A percentile compares a stretch with the other conserved stretches of the same genome.
phyloP scores from a whole-genome alignment of 192 early-diverging fungal species.

The Entrophospora sp. region DNA sequence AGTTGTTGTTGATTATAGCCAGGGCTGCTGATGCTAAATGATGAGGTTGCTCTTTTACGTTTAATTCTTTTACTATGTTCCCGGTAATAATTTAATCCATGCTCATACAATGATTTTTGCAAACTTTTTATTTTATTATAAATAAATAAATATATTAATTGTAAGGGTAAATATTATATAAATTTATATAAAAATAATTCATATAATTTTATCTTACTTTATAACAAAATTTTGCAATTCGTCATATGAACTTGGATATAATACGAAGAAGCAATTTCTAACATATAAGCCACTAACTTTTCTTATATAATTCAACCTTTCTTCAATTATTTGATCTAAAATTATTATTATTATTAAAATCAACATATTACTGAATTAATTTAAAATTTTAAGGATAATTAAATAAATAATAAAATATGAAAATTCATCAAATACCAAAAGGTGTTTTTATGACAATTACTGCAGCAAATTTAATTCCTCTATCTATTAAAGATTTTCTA shows the following conservation, averaged over 20 bases:
- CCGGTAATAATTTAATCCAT: constrained; percentile 63
- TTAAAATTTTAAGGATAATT: background rate
- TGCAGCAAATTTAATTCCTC: constrained; percentile 63
- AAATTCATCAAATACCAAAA: constrained; percentile 38
- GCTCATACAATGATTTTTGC: constrained; percentile 58
- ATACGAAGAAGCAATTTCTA: constrained; percentile 58
- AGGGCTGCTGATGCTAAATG: constrained; percentile 41
- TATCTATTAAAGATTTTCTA: constrained; percentile 54
- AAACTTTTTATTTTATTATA: constrained; percentile 34
- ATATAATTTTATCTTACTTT: constrained; percentile 39
- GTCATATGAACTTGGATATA: constrained; percentile 35
- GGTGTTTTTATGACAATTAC: constrained; percentile 55
- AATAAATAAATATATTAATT: background rate
- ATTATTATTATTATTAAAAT: background rate
- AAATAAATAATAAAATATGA: background rate
- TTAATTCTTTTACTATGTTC: constrained; percentile 65
- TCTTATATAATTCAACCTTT: constrained; percentile 58
- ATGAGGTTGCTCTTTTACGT: constrained; percentile 61
- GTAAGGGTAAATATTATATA: background rate
- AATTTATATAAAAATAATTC: background rate
- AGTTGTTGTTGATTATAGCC: constrained; percentile 21
- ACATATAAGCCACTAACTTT: constrained; percentile 59
- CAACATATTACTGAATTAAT: background rate
- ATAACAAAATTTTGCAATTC: constrained; percentile 56
- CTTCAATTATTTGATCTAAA: constrained; percentile 62